These are phyloP conservation scores for Aspergillus phoenicis DNA, from an alignment of 2,329 filamentous ascomycete genomes.

Conservation along the genomic window DNA sequence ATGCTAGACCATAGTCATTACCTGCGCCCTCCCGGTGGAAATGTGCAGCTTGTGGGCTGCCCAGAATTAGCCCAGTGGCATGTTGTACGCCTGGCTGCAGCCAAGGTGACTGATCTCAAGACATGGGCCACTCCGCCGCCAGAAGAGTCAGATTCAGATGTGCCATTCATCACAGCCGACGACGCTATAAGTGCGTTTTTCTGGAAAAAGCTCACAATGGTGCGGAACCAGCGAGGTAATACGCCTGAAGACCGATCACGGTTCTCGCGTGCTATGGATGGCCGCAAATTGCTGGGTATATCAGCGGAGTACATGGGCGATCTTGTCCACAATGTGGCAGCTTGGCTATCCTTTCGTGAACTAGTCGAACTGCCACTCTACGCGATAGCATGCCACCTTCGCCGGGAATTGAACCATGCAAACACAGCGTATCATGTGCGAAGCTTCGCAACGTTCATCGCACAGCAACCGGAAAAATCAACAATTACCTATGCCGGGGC, in stretches of 20 bases:
- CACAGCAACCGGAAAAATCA: slow-evolving; percentile 6
- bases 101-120: not conserved
- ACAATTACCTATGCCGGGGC: slow-evolving; percentile 2
- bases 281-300: slow-evolving; percentile 6
- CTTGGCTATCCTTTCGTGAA: not conserved
- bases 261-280: slow-evolving; percentile 13
- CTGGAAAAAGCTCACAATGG: slow-evolving; percentile 10
- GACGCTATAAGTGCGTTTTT: slow-evolving; percentile 13
- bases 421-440: slow-evolving; percentile 8
- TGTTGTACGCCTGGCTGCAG: not conserved
- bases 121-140: not conserved
- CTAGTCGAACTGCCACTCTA: not conserved
- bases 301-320: slow-evolving; percentile 13
- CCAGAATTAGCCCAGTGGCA: not conserved
- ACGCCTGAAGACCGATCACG: not conserved
- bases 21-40: not conserved
- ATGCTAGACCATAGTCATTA: slow-evolving; percentile 13
- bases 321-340: slow-evolving; percentile 1
- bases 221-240: not conserved
- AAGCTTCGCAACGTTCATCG: slow-evolving; percentile 15
- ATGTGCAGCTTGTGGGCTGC: too few species aligned
- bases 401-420: not conserved
- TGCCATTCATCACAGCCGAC: slow-evolving; percentile 5
- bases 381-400: not conserved
- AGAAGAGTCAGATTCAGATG: not conserved